Conservation (phyloP, 192 early-diverging fungal species). For the Entomortierella beljakovae region DNA sequence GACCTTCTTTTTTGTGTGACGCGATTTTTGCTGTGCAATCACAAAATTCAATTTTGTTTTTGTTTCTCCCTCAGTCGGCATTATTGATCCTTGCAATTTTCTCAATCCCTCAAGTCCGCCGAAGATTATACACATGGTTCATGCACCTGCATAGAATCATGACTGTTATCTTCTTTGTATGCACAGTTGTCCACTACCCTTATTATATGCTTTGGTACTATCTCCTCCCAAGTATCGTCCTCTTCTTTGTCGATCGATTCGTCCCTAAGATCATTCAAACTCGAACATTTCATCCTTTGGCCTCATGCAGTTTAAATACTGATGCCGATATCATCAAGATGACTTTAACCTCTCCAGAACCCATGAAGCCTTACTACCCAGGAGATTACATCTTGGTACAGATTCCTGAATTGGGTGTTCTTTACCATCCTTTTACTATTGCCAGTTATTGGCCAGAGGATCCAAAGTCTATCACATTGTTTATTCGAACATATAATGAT, state of each 20-base stretch:
- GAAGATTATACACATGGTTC: constrained; percentile 25
- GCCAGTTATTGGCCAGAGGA: constrained; percentile 50
- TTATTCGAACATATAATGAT: constrained; percentile 35
- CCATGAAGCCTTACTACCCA: constrained; percentile 55
- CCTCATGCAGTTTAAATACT: constrained; percentile 25
- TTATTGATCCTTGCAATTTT: constrained; percentile 27
- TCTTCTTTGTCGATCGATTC: constrained; percentile 41
- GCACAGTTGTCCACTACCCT: constrained; percentile 41
- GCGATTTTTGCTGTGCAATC: no score
- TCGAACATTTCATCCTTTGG: constrained; percentile 19
- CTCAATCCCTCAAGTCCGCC: constrained; percentile 46
- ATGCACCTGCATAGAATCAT: constrained; percentile 41
- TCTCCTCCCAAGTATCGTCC: constrained; percentile 36
- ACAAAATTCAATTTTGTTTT: neutral
- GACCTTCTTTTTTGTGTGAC: no score
- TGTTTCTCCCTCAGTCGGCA: constrained; percentile 5
- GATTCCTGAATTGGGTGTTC: constrained; percentile 31
- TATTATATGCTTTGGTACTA: constrained; percentile 50
- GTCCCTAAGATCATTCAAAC: constrained; percentile 47
- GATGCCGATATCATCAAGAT: constrained; percentile 46
- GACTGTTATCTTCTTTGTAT: constrained; percentile 39
- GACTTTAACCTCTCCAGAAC: constrained; percentile 39
- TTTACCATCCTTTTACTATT: constrained; percentile 49
- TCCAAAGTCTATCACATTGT: constrained; percentile 31
- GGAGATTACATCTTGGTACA: constrained; percentile 48